Conservation (phyloP, 2,329 filamentous ascomycete species). For the Magnaporthiopsis incrustans region DNA sequence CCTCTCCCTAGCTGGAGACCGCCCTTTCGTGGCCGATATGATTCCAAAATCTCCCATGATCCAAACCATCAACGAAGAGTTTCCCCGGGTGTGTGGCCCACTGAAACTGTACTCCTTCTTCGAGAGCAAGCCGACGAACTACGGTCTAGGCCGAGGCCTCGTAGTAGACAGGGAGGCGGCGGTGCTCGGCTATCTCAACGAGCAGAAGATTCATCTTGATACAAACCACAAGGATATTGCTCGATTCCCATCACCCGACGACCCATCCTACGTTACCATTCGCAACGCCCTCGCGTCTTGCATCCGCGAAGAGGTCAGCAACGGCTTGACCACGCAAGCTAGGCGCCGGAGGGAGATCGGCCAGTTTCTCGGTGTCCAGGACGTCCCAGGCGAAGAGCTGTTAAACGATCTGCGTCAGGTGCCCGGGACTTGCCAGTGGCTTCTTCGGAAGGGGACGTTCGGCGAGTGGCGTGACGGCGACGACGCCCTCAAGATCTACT, state of each 20-base stretch:
- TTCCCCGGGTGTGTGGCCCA: constrained; percentile 17
- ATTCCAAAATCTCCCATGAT: constrained; percentile 18
- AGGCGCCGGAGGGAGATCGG: no score
- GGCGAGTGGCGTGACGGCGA: constrained; percentile 8
- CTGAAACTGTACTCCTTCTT: constrained; percentile 25
- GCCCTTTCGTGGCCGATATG: constrained; percentile 23
- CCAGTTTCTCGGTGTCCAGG: constrained; percentile 9
- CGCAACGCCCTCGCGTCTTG: constrained; percentile 19
- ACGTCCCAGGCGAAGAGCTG: constrained; percentile 14
- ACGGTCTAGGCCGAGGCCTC: constrained; percentile 15
- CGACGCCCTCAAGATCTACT: constrained; percentile 9
- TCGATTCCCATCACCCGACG: constrained; percentile 16
- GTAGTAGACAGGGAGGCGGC: constrained; percentile 25
- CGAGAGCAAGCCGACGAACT: constrained; percentile 20
- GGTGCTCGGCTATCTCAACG: constrained; percentile 21
- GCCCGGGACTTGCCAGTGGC: constrained; percentile 9
- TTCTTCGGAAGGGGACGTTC: constrained; percentile 8
- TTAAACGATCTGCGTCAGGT: constrained; percentile 6
- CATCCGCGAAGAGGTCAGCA: constrained; percentile 1
- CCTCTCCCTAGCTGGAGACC: constrained; percentile 15
- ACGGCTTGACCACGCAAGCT: no score
- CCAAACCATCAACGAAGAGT: constrained; percentile 26
- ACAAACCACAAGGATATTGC: constrained; percentile 23
- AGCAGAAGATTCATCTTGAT: constrained; percentile 19
- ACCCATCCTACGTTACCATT: constrained; percentile 19